These are phyloP conservation scores for Niebla homalea DNA, from an alignment of 495 filamentous ascomycete species.

Conservation along the genomic window DNA sequence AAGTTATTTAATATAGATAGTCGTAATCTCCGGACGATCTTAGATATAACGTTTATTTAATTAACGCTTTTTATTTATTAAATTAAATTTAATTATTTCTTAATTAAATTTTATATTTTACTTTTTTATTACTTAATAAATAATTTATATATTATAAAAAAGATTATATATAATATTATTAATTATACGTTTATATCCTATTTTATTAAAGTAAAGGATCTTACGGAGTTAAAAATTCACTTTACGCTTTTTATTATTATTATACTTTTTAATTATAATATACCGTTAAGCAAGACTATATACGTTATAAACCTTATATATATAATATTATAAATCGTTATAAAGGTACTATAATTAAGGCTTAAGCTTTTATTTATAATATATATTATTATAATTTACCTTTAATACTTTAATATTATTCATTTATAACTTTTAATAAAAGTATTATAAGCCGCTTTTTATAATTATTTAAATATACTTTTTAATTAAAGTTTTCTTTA, in stretches of 20 bases:
- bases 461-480: too few relatives aligned
- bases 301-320: background rate
- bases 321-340: background rate
- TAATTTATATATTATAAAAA: background rate
- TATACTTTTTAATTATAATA: background rate
- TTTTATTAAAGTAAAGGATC: slow-evolving; percentile 1
- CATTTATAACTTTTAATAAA: too few relatives aligned
- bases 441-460: too few relatives aligned
- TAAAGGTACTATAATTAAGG: background rate
- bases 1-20: background rate
- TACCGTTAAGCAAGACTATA: background rate
- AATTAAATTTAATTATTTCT: background rate
- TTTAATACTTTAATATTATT: background rate
- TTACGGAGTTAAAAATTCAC: slow-evolving; percentile 3
- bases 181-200: slow-evolving; percentile 3
- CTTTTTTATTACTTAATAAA: slow-evolving; percentile 1
- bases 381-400: background rate
- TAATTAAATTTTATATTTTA: slow-evolving; percentile 1
- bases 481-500: too few relatives aligned
- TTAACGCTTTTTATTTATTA: background rate
- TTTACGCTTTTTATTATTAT: background rate
- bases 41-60: background rate
- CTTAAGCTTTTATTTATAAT: background rate
- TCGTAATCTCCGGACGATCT: background rate
- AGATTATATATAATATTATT: background rate